phyloP scores from a whole-genome alignment of 2,329 filamentous ascomycete genomes.

The Camillea tinctor region DNA sequence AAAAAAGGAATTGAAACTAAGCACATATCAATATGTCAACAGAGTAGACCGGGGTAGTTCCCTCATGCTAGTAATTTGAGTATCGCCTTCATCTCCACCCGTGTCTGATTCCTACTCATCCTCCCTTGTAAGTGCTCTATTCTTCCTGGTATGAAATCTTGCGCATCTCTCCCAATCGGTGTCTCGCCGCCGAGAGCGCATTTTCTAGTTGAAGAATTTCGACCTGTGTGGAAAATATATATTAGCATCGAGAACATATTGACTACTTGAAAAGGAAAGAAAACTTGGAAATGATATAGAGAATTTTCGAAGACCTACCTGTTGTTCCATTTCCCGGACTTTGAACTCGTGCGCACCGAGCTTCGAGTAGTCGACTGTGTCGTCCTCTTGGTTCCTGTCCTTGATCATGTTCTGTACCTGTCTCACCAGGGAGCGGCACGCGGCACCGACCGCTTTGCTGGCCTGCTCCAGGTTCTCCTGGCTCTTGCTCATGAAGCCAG shows the following conservation, averaged over 20 bases:
- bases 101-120: background rate
- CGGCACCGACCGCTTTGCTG: slow-evolving; percentile 86
- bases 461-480: slow-evolving; percentile 90
- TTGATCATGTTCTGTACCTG: slow-evolving; percentile 95
- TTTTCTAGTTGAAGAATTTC: slow-evolving; percentile 97
- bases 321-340: slow-evolving; percentile 98
- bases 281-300: background rate
- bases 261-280: background rate
- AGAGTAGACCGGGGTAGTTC: too few relatives aligned
- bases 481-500: slow-evolving; percentile 95
- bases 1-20: too few relatives aligned
- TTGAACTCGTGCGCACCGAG: slow-evolving; percentile 96
- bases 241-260: slow-evolving; percentile 18
- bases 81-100: background rate
- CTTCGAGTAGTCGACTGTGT: slow-evolving; percentile 82
- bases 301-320: slow-evolving; percentile 62
- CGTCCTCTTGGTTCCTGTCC: slow-evolving; percentile 78
- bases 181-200: slow-evolving; percentile 71
- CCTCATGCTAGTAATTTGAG: background rate
- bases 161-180: slow-evolving; percentile 91
- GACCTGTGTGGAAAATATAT: slow-evolving; percentile 57
- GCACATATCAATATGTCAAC: too few relatives aligned
- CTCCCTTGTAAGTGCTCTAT: slow-evolving; percentile 28
- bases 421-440: slow-evolving; percentile 82
- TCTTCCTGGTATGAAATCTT: slow-evolving; percentile 94